Base-by-base conservation (phyloP, 1,284 basidiomycete species). In the Wolfiporia cocos region DNA sequence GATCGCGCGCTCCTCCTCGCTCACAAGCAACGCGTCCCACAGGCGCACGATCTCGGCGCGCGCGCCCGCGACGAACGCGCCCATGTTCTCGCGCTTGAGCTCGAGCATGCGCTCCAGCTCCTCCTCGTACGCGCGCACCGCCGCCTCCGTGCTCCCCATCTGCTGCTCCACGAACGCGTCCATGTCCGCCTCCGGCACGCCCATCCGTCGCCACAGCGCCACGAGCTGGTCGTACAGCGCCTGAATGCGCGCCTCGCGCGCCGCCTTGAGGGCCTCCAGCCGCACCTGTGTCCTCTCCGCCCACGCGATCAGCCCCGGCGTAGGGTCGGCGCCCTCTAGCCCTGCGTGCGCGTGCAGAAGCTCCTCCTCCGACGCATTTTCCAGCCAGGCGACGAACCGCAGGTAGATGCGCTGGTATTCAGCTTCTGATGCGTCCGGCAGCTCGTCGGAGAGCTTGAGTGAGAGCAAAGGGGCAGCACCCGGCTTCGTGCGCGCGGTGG, bases 31-130 rank as follows among this genome's bases (percentile, higher is more conserved):
- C 38, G 86, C 82, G 47, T 92, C 84, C 88, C 93, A 96, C 1
- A 97, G 68, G 32, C 68, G 72, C 40, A 71, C 71, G 42, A 99
- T 92, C 63, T 94, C 89, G 36, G 76, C 74, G 37, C 95, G 70
- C 2, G 92, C 91, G 56, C 83, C 86, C 41, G 71, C 71, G 35
- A 99, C 80, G 62, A 98, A 98, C 11, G 79, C 73, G 35, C 81
- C 80, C 81, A 99, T 89, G 43, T 87, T 80, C 52, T 93, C 85
- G 39, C 86, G 72, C 66, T 94, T 94, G 41, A 97, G 66, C 55
- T 89, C 84, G 18, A 91, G 68, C 83, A 98, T 94, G 43, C 94
- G 76, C 44, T 89, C 86, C 28, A 97, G 69, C 63, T 99, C 96
- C 37, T 78, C 76, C 53, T 94, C 86, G 57, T 99, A 99, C 58